phyloP scores from a whole-genome alignment of 2,329 filamentous ascomycete species.

The Aaosphaeria arxii region DNA sequence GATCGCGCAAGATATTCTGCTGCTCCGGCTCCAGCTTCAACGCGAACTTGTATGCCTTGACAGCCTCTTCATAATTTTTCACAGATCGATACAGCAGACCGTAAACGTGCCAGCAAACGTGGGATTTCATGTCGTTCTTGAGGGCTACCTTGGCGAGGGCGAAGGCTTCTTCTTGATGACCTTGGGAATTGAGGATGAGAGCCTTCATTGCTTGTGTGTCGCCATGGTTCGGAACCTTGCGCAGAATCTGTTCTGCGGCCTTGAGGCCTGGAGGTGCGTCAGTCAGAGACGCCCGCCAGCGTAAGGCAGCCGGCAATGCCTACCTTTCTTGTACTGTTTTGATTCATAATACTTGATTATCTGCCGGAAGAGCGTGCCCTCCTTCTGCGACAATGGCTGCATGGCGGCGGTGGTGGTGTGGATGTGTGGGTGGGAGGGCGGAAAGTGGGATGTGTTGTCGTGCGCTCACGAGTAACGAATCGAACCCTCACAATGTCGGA shows the following conservation, averaged over 20 bases:
- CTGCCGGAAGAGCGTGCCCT: constrained; percentile 89
- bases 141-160: constrained; percentile 87
- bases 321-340: constrained; percentile 93
- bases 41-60: constrained; percentile 98
- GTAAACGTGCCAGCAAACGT: constrained; percentile 99
- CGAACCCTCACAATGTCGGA: too few species aligned
- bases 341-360: constrained; percentile 96
- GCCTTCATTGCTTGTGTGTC: constrained; percentile 99
- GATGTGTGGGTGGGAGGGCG: neutral
- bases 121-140: constrained; percentile 96
- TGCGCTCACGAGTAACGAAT: too few species aligned
- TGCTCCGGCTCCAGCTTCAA: constrained; percentile 92
- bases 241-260: constrained; percentile 91
- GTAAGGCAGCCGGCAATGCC: constrained; percentile 8
- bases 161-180: constrained; percentile 92
- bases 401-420: constrained; percentile 43
- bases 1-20: constrained; percentile 86
- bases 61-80: constrained; percentile 98
- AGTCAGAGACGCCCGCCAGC: constrained; percentile 10
- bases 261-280: constrained; percentile 66
- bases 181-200: constrained; percentile 88
- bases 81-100: constrained; percentile 87
- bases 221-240: constrained; percentile 92
- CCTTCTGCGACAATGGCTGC: constrained; percentile 79
- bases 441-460: neutral